A percentile compares a stretch with the other conserved stretches of the same genome.
phyloP scores from a whole-genome alignment of 1,139 yeast species.

The Tardiomyces blankii region DNA sequence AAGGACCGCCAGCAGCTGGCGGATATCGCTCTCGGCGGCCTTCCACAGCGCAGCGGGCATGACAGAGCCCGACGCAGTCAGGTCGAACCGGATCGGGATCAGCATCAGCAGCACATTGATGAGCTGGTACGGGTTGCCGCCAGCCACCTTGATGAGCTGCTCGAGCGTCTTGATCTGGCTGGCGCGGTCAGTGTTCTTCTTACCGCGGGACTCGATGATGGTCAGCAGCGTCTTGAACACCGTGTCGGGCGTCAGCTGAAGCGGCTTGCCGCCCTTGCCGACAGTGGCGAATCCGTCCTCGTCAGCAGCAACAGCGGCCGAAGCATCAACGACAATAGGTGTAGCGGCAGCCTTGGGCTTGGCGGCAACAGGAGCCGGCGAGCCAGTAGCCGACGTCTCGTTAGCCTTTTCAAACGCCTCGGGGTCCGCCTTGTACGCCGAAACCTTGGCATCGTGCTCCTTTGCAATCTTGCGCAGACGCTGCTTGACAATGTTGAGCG shows the following conservation, averaged over 20 bases:
- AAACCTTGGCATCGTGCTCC: conserved; percentile 51
- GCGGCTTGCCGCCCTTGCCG: conserved; percentile 31
- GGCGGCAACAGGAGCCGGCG: conserved; percentile 11
- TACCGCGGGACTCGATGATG: conserved; percentile 87
- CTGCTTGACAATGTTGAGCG: conserved; percentile 81
- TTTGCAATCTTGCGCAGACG: conserved; percentile 74
- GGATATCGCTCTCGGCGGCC: conserved; percentile 51
- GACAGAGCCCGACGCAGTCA: conserved; percentile 48
- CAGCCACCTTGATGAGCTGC: conserved; percentile 42
- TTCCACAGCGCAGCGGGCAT: conserved; percentile 85
- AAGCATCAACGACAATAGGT: conserved; percentile 3
- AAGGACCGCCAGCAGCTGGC: conserved; percentile 51
- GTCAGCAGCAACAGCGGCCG: conserved; percentile 18
- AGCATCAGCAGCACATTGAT: conserved; percentile 73
- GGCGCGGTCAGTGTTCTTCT: conserved; percentile 76
- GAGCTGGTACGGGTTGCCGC: conserved; percentile 51
- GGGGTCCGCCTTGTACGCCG: conserved; percentile 56
- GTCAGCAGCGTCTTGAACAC: conserved; percentile 66
- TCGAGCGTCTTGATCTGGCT: conserved; percentile 73
- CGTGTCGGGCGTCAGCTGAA: conserved; percentile 29
- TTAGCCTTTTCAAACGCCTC: conserved; percentile 47
- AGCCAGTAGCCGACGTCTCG: conserved; percentile 16
- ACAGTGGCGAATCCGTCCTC: conserved; percentile 31
- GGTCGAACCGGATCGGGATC: conserved; percentile 80
- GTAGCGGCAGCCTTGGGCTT: conserved; percentile 4